Evolutionary conservation across 495 filamentous ascomycete genomes (phyloP), one percentile per base, ranked within the genome.

Genomic region (Pyrenopolyporus hunteri): DNA sequence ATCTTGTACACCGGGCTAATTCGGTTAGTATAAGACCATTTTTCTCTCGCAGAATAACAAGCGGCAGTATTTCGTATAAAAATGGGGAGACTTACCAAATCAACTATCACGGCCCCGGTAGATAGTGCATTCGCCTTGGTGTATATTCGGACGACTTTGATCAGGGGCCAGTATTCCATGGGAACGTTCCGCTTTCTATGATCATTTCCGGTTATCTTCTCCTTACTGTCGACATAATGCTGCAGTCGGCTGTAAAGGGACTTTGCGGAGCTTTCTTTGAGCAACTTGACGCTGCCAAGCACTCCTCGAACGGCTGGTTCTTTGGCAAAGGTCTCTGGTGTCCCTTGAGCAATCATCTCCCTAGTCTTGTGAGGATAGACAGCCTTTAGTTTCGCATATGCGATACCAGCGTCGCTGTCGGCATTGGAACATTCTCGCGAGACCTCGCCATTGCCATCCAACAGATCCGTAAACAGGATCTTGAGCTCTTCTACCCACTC

Each of bases 131-230:
- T 44, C 2, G 83, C 73, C 66, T 83, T 88, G 20, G 79, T 73
- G 50, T 83, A 88, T 14, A 90, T 73, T 48, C 75, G 76, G 26
- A 90, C 85, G 13, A 86, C 82, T 46, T 84, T 83, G 42, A 90
- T 83, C 11, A 91, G 68, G 1, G 88, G 88, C 87, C 87, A 90
- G 33, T 76, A 83, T 20, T 83, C 81, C 69, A 84, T 83, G 1
- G 62, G 29, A 35, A 55, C 70, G 59, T 28, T 64, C 14, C 74
- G 56, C 7, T 76, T 52, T 48, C 51, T 71, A 11, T 39, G 13
- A 8, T 32, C 31, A 31, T 8, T 11, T 3, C 37, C 39, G 26
- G 39, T 57, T 2, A 51, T 47, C 51, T 64, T 67, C 25, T 73
- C 69, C 42, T 70, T 70, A 20, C 72, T 74, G 28, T 77, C 74